These are phyloP conservation scores for Ustilago lituana DNA, from an alignment of 1,284 basidiomycete species.

Conservation along the genomic window DNA sequence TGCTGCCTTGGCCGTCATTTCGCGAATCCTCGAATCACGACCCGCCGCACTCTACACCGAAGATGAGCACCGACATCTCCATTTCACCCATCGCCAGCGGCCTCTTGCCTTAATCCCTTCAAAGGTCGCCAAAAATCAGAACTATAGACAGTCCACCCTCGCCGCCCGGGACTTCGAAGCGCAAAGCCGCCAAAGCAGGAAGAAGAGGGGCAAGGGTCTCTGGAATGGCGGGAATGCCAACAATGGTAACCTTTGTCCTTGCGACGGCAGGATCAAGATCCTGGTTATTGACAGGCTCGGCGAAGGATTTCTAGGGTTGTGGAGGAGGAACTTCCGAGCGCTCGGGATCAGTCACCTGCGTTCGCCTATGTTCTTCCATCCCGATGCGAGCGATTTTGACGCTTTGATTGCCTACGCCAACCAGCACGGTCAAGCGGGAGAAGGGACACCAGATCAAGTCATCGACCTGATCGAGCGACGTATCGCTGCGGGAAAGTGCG, in stretches of 20 bases:
- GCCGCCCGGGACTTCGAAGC: constrained; percentile 2
- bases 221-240: constrained; percentile 4
- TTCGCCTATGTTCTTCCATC: constrained; percentile 69
- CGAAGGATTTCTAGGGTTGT: constrained; percentile 54
- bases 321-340: constrained; percentile 49
- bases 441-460: constrained; percentile 32
- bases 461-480: constrained; percentile 22
- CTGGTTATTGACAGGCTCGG: constrained; percentile 59
- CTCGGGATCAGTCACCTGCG: constrained; percentile 63
- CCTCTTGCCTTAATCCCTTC: constrained; percentile 14
- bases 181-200: constrained; percentile 1
- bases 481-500: constrained; percentile 1
- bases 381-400: constrained; percentile 66
- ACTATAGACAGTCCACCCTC: too few species aligned
- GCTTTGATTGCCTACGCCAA: constrained; percentile 64
- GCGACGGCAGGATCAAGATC: constrained; percentile 46
- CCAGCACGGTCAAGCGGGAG: constrained; percentile 23
- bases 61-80: constrained; percentile 61
- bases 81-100: constrained; percentile 51
- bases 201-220: constrained; percentile 2
- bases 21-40: constrained; percentile 55
- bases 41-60: constrained; percentile 63
- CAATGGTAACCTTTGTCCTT: constrained; percentile 14
- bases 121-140: constrained; percentile 16
- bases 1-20: constrained; percentile 52